Percentiles rank a stretch among this genome's conserved stretches.
phyloP scores from a whole-genome alignment of 1,284 basidiomycete genomes.

The Ustilago lituana region DNA sequence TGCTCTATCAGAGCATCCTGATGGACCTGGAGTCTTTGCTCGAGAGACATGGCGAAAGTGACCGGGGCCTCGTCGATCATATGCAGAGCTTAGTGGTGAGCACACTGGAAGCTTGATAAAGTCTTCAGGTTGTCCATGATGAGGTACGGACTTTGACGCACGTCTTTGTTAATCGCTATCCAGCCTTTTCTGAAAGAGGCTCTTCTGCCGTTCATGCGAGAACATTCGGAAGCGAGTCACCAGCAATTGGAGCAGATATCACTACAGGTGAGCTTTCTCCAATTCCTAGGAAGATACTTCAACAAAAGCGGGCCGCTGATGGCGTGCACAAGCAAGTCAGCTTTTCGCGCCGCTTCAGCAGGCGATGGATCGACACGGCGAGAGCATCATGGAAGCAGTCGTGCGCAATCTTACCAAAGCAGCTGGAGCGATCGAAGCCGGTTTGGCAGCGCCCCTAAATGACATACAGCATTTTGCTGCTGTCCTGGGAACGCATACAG shows the following conservation, averaged over 20 bases:
- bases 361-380: not conserved
- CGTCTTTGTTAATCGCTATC: no score
- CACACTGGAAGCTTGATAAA: no score
- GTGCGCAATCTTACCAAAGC: conserved; percentile 2
- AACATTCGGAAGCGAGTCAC: not conserved
- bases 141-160: no score
- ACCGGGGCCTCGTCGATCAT: not conserved
- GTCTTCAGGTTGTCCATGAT: no score
- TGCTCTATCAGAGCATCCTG: conserved; percentile 1
- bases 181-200: conserved; percentile 11
- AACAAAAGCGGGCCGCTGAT: no score
- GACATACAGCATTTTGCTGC: not conserved
- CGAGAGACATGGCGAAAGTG: conserved; percentile 1
- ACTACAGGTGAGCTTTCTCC: conserved; percentile 13
- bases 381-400: not conserved
- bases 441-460: not conserved
- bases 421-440: not conserved
- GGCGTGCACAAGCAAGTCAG: no score
- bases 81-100: no score
- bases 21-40: not conserved
- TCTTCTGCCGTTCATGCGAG: not conserved
- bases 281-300: no score
- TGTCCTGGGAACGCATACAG: not conserved
- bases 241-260: conserved; percentile 2
- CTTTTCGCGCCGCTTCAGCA: conserved; percentile 1